Percentiles rank a stretch among this genome's conserved stretches.
Conservation (phyloP, 768 basidiomycete species). For the Leccinum incarnatum region DNA sequence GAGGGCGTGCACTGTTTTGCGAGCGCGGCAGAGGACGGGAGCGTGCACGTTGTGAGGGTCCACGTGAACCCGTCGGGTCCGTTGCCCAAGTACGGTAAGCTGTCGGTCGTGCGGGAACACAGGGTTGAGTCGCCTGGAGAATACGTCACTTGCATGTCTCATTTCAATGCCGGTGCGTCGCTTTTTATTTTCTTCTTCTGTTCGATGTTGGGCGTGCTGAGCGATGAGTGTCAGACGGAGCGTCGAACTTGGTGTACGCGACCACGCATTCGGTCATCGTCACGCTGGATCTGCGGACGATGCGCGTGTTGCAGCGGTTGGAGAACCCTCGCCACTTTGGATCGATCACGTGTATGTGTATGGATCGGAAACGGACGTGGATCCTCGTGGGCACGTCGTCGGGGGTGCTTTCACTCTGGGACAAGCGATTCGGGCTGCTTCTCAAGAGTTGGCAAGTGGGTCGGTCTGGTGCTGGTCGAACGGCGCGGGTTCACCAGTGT, state of each 20-base stretch:
- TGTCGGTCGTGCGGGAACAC: constrained; percentile 81
- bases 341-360: constrained; percentile 78
- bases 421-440: constrained; percentile 87
- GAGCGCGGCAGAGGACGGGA: constrained; percentile 81
- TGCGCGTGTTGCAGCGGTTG: constrained; percentile 73
- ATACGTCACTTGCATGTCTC: constrained; percentile 80
- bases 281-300: constrained; percentile 80
- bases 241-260: constrained; percentile 82
- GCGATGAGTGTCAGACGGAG: constrained; percentile 45
- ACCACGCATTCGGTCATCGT: constrained; percentile 78
- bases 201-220: neutral
- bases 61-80: constrained; percentile 65
- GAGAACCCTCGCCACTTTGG: constrained; percentile 85
- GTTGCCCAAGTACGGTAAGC: constrained; percentile 79
- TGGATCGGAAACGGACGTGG: constrained; percentile 86
- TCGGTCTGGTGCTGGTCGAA: constrained; percentile 47
- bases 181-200: neutral
- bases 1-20: constrained; percentile 90
- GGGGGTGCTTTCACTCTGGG: constrained; percentile 89
- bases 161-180: constrained; percentile 69
- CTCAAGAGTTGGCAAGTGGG: constrained; percentile 87
- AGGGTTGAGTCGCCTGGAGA: constrained; percentile 69
- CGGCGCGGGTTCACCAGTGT: constrained; percentile 67
- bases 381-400: constrained; percentile 82
- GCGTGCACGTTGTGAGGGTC: constrained; percentile 79